Evolutionary conservation across 2,329 filamentous ascomycete species (phyloP).

Genomic region (Dactylellina cionopaga): DNA sequence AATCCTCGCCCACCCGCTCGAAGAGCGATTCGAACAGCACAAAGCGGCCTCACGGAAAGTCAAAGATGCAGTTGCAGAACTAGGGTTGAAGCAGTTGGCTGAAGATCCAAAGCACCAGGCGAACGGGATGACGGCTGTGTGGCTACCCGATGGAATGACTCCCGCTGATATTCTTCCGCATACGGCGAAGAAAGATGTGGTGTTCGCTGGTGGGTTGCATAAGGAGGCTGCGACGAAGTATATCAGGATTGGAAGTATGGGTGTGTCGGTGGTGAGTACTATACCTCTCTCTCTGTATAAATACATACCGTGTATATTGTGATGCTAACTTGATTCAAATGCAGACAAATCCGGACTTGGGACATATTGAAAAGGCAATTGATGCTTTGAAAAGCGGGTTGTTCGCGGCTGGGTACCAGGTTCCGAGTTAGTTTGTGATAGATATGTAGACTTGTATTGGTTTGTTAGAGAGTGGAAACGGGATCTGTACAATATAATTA

Average conservation of each 20-base stretch:
- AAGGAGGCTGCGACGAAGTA: constrained; percentile 95
- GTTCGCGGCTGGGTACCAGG: constrained; percentile 74
- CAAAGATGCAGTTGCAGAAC: constrained; percentile 80
- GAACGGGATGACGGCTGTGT: constrained; percentile 97
- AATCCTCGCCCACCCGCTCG: constrained; percentile 81
- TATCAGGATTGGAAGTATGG: constrained; percentile 97
- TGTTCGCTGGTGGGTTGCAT: constrained; percentile 95
- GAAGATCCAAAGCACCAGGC: constrained; percentile 88
- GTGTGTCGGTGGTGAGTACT: constrained; percentile 79
- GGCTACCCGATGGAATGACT: constrained; percentile 84
- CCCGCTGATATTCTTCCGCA: constrained; percentile 85
- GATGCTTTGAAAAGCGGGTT: constrained; percentile 79
- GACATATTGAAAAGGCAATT: constrained; percentile 85
- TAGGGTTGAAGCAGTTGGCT: constrained; percentile 89
- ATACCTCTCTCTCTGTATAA: neutral
- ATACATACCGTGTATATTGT: constrained; percentile 5
- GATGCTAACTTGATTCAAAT: constrained; percentile 54
- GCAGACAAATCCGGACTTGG: constrained; percentile 77
- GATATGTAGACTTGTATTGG: constrained; percentile 48
- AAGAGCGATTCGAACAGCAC: constrained; percentile 85
- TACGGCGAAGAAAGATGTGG: constrained; percentile 83
- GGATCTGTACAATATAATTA: too few species aligned
- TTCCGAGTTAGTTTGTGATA: too few species aligned
- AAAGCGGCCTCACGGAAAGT: constrained; percentile 81
- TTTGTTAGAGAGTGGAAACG: neutral